phyloP scores from a whole-genome alignment of 2,329 filamentous ascomycete species.

The Nigrospora sphaerica region DNA sequence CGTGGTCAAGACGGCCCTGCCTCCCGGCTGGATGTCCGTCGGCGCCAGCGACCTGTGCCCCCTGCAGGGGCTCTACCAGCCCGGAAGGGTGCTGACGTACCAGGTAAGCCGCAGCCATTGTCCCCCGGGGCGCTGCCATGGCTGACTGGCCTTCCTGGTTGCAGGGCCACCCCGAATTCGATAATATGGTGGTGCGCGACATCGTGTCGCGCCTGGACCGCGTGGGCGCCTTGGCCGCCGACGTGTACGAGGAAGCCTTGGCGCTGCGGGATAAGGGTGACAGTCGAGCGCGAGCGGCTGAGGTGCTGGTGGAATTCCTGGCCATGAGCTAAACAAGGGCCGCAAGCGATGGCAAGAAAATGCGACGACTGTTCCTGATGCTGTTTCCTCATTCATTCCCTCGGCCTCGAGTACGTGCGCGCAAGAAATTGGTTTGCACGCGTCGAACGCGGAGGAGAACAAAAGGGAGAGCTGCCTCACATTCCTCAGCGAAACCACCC shows the following conservation, averaged over 20 bases:
- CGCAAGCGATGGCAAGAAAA: too few species aligned
- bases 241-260: not conserved
- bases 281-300: not conserved
- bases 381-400: too few species aligned
- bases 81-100: slow-evolving; percentile 6
- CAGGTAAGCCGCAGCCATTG: not conserved
- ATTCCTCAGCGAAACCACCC: too few species aligned
- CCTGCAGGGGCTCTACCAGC: slow-evolving; percentile 4
- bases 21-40: slow-evolving; percentile 3
- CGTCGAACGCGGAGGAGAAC: too few species aligned
- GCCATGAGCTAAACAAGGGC: not conserved
- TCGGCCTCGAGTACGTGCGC: too few species aligned
- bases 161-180: slow-evolving; percentile 5
- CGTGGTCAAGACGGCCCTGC: not conserved
- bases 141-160: not conserved
- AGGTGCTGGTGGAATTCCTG: not conserved
- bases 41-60: slow-evolving; percentile 3
- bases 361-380: too few species aligned
- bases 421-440: too few species aligned
- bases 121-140: too few species aligned
- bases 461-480: too few species aligned
- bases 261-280: not conserved
- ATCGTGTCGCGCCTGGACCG: not conserved
- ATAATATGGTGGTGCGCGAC: slow-evolving; percentile 2
- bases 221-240: not conserved